Evolutionary conservation across 2,329 filamentous ascomycete species (phyloP).

Genomic region (Trichoderma endophyticum): DNA sequence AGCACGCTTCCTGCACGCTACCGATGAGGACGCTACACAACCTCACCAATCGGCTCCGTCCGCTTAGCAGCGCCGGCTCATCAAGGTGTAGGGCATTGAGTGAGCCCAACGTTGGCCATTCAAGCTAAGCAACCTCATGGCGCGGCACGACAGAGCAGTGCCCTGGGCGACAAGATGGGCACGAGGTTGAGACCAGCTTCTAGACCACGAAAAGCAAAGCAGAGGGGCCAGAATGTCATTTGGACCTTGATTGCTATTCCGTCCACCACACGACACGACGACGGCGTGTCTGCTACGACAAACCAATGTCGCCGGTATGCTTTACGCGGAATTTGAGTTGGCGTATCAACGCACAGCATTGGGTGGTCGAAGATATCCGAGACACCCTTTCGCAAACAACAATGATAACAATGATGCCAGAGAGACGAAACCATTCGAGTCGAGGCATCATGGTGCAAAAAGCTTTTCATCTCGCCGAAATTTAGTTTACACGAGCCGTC

Average conservation of each 20-base stretch:
- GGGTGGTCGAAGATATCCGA: not conserved
- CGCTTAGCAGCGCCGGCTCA: constrained; percentile 2
- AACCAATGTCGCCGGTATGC: not conserved
- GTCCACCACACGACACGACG: not conserved
- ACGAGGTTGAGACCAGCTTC: not conserved
- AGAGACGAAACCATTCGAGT: not conserved
- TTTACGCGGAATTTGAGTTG: not conserved
- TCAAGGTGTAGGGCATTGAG: not conserved
- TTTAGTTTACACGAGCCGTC: not conserved
- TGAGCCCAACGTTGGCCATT: not conserved
- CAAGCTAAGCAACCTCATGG: not conserved
- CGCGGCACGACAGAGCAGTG: not conserved
- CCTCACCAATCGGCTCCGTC: constrained; percentile 9
- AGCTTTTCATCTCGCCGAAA: not conserved
- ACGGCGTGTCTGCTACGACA: not conserved
- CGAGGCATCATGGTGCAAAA: not conserved
- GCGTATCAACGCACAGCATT: not conserved
- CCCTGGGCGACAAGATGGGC: not conserved
- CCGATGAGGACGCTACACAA: not conserved
- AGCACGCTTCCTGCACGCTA: constrained; percentile 3
- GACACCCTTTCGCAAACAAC: not conserved
- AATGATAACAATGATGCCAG: not conserved
- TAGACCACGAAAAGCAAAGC: not conserved
- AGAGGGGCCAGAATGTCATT: not conserved
- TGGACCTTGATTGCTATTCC: not conserved